Percentiles rank a stretch among this genome's conserved stretches.
Evolutionary conservation across 148 eudicot genomes (phyloP).

Genomic region (Silene latifolia): DNA sequence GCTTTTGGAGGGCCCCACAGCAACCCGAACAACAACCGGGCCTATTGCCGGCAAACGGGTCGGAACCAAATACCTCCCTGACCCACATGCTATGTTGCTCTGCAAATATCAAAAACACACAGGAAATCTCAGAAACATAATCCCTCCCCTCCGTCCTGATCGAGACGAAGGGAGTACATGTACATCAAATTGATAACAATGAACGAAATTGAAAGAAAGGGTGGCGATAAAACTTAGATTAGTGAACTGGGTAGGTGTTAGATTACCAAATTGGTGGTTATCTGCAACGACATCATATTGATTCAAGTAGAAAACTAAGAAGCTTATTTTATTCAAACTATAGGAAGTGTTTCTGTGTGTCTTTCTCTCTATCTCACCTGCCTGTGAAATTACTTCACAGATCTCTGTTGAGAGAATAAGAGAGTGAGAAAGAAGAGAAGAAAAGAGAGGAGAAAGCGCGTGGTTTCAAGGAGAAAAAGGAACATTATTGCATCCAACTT

Average conservation of each 20-base stretch:
- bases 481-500: no score
- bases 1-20: conserved; percentile 55
- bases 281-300: conserved; percentile 61
- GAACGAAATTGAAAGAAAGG: background rate
- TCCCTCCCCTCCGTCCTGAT: no score
- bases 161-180: no score
- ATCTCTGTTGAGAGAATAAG: background rate
- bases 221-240: conserved; percentile 7
- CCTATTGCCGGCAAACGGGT: conserved; percentile 40
- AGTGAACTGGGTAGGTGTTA: conserved; percentile 24
- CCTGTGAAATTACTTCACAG: conserved; percentile 14
- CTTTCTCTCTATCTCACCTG: background rate
- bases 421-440: background rate
- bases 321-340: no score
- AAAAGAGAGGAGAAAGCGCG: background rate
- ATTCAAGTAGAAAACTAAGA: conserved; percentile 10
- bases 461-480: no score
- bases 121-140: background rate
- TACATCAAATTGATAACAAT: background rate
- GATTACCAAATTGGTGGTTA: conserved; percentile 41
- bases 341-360: background rate
- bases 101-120: conserved; percentile 26
- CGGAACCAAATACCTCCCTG: conserved; percentile 44
- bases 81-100: conserved; percentile 48
- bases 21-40: conserved; percentile 40